A percentile compares a stretch with the other conserved stretches of the same genome.
phyloP scores from a whole-genome alignment of 345 rosid genomes.

The Heritiera littoralis region DNA sequence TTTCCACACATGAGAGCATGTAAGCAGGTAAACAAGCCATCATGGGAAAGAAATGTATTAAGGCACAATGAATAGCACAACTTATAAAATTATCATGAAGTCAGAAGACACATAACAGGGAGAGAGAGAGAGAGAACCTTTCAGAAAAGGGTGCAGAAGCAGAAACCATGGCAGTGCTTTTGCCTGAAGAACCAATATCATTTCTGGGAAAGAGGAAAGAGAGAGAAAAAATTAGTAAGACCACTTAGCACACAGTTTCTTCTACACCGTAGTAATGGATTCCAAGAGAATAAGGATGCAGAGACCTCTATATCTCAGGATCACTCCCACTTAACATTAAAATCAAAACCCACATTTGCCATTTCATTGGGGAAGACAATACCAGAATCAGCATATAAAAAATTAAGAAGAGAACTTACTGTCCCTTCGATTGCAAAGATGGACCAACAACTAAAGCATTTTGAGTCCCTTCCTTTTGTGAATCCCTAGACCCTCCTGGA shows the following conservation, averaged over 20 bases:
- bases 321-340: not conserved
- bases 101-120: conserved; percentile 15
- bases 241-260: not conserved
- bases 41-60: not conserved
- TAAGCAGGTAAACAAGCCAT: not conserved
- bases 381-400: conserved; percentile 1
- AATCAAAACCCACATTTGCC: not conserved
- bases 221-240: conserved; percentile 18
- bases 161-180: conserved; percentile 63
- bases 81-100: not conserved
- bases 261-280: not conserved
- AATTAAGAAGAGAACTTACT: conserved; percentile 42
- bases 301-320: not conserved
- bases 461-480: conserved; percentile 53
- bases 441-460: conserved; percentile 85
- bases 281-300: not conserved
- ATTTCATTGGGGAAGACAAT: not conserved
- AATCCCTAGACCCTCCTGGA: conserved; percentile 54
- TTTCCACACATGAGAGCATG: not conserved
- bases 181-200: conserved; percentile 54
- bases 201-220: conserved; percentile 43
- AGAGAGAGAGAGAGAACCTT: conserved; percentile 45
- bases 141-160: conserved; percentile 63
- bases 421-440: conserved; percentile 61
- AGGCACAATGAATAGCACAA: not conserved